Evolutionary conservation across 2,329 filamentous ascomycete genomes (phyloP).

Genomic region (Ceratocystis harringtonii): DNA sequence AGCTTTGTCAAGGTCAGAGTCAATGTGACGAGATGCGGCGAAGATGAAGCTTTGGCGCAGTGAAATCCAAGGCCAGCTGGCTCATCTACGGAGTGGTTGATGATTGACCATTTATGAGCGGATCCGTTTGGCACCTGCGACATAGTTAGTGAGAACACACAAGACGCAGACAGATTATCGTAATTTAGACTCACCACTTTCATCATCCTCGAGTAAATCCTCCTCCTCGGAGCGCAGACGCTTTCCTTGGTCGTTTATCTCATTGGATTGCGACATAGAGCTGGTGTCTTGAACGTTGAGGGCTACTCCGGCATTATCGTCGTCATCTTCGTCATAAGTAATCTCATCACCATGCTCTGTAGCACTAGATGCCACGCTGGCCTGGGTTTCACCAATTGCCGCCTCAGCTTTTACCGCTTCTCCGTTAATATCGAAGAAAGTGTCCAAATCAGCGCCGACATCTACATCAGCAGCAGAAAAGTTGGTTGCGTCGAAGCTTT

Average conservation of each 20-base stretch:
- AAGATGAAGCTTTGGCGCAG: too few species aligned
- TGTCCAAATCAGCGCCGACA: conserved; percentile 12
- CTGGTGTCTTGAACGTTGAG: conserved; percentile 15
- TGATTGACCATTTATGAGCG: not conserved
- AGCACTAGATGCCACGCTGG: conserved; percentile 11
- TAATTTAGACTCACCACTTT: conserved; percentile 13
- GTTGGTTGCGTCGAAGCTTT: conserved; percentile 11
- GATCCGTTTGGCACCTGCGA: conserved; percentile 12
- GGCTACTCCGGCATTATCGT: conserved; percentile 11
- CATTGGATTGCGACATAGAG: conserved; percentile 10
- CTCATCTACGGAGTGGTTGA: too few species aligned
- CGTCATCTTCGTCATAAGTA: conserved; percentile 17
- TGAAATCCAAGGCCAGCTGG: too few species aligned
- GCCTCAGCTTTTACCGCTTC: not conserved
- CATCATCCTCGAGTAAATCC: conserved; percentile 2
- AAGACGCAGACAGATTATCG: not conserved
- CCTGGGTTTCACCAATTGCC: not conserved
- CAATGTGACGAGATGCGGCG: too few species aligned
- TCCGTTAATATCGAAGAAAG: conserved; percentile 8
- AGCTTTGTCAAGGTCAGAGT: not conserved
- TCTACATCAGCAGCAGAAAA: conserved; percentile 10
- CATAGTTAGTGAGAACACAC: not conserved
- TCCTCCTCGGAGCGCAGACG: conserved; percentile 10
- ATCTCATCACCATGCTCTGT: conserved; percentile 17
- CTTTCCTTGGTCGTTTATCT: conserved; percentile 16